Evolutionary conservation across 305 asterid genomes (phyloP).

Genomic region (Rubia tinctorum): DNA sequence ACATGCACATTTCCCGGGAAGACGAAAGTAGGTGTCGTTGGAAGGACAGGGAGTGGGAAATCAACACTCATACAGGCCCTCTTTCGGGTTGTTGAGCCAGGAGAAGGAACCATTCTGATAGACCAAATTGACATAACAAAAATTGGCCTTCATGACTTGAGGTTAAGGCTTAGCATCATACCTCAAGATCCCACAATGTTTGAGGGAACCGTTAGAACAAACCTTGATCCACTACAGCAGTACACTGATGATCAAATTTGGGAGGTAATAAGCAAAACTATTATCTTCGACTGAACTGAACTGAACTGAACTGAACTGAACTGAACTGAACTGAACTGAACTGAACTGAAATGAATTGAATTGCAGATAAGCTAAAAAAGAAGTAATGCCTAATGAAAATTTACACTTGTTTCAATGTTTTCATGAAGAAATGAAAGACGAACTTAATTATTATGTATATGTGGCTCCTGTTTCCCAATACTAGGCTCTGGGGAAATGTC

Average conservation of each 20-base stretch:
- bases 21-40: slow-evolving; percentile 92
- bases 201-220: slow-evolving; percentile 88
- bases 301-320: not conserved
- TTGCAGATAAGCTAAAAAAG: too few species aligned
- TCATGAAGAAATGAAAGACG: not conserved
- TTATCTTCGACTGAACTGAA: not conserved
- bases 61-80: slow-evolving; percentile 96
- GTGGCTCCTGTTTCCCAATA: slow-evolving; percentile 12
- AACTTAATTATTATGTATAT: not conserved
- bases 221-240: slow-evolving; percentile 77
- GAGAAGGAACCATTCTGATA: slow-evolving; percentile 73
- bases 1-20: slow-evolving; percentile 93
- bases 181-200: slow-evolving; percentile 99
- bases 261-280: slow-evolving; percentile 51
- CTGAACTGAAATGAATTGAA: not conserved
- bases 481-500: slow-evolving; percentile 92
- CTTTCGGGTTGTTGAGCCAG: slow-evolving; percentile 78
- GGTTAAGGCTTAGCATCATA: slow-evolving; percentile 90
- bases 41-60: slow-evolving; percentile 98
- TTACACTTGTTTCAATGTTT: too few species aligned
- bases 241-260: slow-evolving; percentile 72
- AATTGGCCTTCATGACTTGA: slow-evolving; percentile 88
- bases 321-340: not conserved
- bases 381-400: too few species aligned
- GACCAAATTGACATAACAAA: slow-evolving; percentile 74